Base-by-base conservation (phyloP, 2,329 filamentous ascomycete species). In the Cucurbitaria berberidis region DNA sequence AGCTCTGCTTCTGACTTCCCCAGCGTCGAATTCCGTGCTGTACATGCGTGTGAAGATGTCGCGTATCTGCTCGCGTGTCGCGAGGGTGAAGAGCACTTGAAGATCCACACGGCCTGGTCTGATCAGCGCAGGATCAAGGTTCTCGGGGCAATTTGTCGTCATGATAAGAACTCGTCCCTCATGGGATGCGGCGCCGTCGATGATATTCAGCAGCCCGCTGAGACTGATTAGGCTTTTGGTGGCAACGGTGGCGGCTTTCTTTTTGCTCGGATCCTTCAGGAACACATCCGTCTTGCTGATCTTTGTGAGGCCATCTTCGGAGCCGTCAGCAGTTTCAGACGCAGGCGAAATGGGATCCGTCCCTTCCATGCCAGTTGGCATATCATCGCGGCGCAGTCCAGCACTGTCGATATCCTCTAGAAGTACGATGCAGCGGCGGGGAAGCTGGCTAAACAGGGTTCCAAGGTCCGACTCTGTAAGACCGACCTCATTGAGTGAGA, bases 101-200 rank as follows among this genome's bases (percentile, higher is more conserved):
- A 84, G 80, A 62, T 91, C 88, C 3, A 93, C 86, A 1, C 89
- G 81, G 1, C 89, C 89, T 0, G 90, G 89, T 0, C 89, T 81
- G 44, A 92, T 86, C 5, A 95, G 81, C 0, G 89, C 89, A 40
- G 86, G 82, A 67, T 93, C 89, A 0, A 93, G 82, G 13, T 84
- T 81, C 63, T 93, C 86, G 2, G 88, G 87, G 54, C 86, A 83
- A 74, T 93, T 95, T 27, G 89, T 91, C 0, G 90, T 93, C 88
- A 93, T 91, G 76, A 93, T 87, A 16, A 93, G 82, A 11, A 93
- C 84, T 40, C 89, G 84, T 22, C 89, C 90, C 75, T 93, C 90
- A 63, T 90, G 89, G 3, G 86, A 89, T 1, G 88, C 89, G 1
- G 92, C 89, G 48, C 91, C 89, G 66, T 96, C 90, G 35, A 96